Evolutionary conservation across 139 green algal genomes (phyloP).

Genomic region (Haematococcus lacustris): DNA sequence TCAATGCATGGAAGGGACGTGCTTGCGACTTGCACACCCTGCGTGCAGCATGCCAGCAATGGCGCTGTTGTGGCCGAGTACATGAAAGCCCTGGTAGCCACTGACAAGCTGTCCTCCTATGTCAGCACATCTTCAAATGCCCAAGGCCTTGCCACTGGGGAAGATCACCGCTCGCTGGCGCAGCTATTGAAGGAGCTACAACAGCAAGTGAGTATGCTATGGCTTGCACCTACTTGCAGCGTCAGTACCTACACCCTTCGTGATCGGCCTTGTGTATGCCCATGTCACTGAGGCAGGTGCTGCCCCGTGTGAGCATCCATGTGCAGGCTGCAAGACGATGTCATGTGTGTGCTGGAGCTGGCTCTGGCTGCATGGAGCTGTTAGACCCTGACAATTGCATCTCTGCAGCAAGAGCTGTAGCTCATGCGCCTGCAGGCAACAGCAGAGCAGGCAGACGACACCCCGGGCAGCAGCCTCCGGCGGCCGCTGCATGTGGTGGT

Average conservation of each 20-base stretch:
- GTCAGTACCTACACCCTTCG: background rate
- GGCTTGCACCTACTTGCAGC: background rate
- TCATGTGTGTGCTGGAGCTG: background rate
- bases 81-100: constrained; percentile 72
- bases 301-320: background rate
- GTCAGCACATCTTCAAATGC: background rate
- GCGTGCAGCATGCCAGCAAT: constrained; percentile 31
- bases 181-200: constrained; percentile 64
- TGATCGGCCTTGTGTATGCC: background rate
- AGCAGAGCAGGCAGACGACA: constrained; percentile 16
- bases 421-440: constrained; percentile 4
- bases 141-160: constrained; percentile 4
- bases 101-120: constrained; percentile 50
- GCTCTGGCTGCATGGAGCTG: background rate
- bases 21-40: constrained; percentile 20
- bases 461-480: constrained; percentile 29
- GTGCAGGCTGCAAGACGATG: background rate
- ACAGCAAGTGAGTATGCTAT: constrained; percentile 2
- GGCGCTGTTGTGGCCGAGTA: constrained; percentile 76
- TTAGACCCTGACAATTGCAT: background rate
- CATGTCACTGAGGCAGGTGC: background rate
- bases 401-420: too few relatives aligned
- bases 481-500: constrained; percentile 60
- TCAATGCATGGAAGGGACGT: constrained; percentile 24
- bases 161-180: constrained; percentile 46